Evolutionary conservation across 179 eudicot species (phyloP), one percentile per base, ranked within the genome.

Genomic region (Carnegiea gigantea): DNA sequence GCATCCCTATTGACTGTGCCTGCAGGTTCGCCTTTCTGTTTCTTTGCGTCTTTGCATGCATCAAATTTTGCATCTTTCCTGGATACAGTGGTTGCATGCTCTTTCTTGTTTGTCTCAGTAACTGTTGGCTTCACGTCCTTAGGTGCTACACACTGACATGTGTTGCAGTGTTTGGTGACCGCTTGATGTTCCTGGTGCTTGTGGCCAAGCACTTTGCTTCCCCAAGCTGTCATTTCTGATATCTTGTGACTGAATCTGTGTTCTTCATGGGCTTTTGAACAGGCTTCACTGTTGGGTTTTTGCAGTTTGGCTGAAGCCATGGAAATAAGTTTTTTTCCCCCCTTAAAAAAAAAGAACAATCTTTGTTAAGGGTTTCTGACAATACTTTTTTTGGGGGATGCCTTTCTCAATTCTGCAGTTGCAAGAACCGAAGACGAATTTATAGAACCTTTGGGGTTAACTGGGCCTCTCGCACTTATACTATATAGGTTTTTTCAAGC

Each of bases 231-330:
- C 83, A 89, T 83, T 68, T 85, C 89, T 51, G 89, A 80, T 82
- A 87, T 82, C 81, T 84, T 87, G 73, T 84, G 78, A 59, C 76
- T 68, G 53, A 87, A 80, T 67, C 51, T 86, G 75, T 85, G 83
- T 57, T 85, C 87, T 38, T 82, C 83, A 43, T 84, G 72, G 70
- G 78, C 77, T 9, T 48, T 70, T 17, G 70, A 59, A 57, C 77
- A 12, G 30, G 80, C 70, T 49, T 80, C 82, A 54, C 68, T 79
- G 49, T 71, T 28, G 24, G 86, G 85, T 65, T 85, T 86, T 57
- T 81, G 84, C 60, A 33, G 40, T 73, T 86, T 70, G 68, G 75
- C 53, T 15, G 86, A 73, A 60, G 85, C 87, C 84, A 85, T 78
- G 57, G 9, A 38, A 36, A 30, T 40, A 33, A 33, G 36, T 33